Evolutionary conservation across 768 basidiomycete genomes (phyloP).

Genomic region (Hypholoma sublateritium): DNA sequence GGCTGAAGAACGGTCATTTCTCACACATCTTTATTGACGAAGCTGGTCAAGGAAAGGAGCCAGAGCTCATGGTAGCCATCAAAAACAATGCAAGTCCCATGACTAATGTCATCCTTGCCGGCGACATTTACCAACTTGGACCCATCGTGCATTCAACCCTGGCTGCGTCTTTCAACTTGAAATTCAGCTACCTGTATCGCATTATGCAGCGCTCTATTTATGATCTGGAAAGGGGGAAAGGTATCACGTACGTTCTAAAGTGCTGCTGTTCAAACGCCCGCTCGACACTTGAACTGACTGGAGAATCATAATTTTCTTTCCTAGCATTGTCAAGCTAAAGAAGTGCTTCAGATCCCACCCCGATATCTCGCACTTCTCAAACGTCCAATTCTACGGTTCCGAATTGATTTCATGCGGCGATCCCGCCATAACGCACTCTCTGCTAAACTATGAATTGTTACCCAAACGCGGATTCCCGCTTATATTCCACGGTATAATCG

Average conservation of each 20-base stretch:
- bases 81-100: constrained; percentile 43
- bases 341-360: constrained; percentile 61
- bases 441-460: constrained; percentile 37
- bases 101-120: constrained; percentile 57
- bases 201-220: constrained; percentile 43
- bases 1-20: constrained; percentile 53
- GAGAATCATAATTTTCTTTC: background rate
- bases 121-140: constrained; percentile 64
- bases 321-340: constrained; percentile 54
- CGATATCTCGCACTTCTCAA: constrained; percentile 55
- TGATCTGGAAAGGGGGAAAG: constrained; percentile 28
- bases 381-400: constrained; percentile 53
- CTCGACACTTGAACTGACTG: background rate
- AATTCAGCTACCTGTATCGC: constrained; percentile 50
- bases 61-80: constrained; percentile 55
- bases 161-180: constrained; percentile 46
- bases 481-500: constrained; percentile 54
- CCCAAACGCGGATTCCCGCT: constrained; percentile 49
- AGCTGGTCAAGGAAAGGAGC: constrained; percentile 64
- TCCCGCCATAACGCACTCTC: constrained; percentile 34
- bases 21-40: constrained; percentile 65
- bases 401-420: constrained; percentile 51
- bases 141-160: constrained; percentile 52
- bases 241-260: constrained; percentile 32
- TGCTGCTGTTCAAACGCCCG: background rate